Evolutionary conservation across 352 stramenopile species (phyloP).

Genomic region (Globisporangium irregulare): DNA sequence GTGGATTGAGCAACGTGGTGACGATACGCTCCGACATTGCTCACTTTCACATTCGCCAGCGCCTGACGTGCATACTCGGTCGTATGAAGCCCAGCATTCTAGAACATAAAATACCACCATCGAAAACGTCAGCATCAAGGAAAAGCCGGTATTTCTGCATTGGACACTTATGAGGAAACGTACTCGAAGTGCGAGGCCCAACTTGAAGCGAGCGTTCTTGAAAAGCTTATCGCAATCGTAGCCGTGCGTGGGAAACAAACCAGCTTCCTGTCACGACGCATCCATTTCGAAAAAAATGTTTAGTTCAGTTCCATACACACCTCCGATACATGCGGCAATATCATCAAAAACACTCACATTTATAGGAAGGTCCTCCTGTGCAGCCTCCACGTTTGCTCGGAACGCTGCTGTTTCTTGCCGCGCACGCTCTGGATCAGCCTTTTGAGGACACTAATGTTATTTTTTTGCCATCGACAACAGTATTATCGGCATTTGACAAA

Average conservation of each 20-base stretch:
- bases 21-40: slow-evolving; percentile 65
- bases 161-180: background rate
- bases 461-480: background rate
- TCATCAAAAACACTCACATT: slow-evolving; percentile 25
- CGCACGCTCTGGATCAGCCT: slow-evolving; percentile 62
- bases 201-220: slow-evolving; percentile 79
- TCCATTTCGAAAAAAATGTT: background rate
- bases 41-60: slow-evolving; percentile 65
- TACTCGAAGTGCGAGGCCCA: slow-evolving; percentile 68
- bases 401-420: slow-evolving; percentile 72
- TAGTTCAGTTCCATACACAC: background rate
- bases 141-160: background rate
- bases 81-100: slow-evolving; percentile 65
- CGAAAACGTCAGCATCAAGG: background rate
- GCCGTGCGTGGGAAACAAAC: slow-evolving; percentile 65
- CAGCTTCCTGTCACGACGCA: slow-evolving; percentile 41
- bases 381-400: slow-evolving; percentile 58
- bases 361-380: slow-evolving; percentile 51
- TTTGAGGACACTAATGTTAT: slow-evolving; percentile 3
- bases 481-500: background rate
- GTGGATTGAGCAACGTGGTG: slow-evolving; percentile 55
- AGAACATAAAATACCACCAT: background rate
- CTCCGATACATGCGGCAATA: background rate
- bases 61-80: slow-evolving; percentile 65
- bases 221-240: slow-evolving; percentile 79